These are phyloP conservation scores for Cetraspora pellucida DNA, from an alignment of 192 early-diverging fungal genomes.

Conservation along the genomic window DNA sequence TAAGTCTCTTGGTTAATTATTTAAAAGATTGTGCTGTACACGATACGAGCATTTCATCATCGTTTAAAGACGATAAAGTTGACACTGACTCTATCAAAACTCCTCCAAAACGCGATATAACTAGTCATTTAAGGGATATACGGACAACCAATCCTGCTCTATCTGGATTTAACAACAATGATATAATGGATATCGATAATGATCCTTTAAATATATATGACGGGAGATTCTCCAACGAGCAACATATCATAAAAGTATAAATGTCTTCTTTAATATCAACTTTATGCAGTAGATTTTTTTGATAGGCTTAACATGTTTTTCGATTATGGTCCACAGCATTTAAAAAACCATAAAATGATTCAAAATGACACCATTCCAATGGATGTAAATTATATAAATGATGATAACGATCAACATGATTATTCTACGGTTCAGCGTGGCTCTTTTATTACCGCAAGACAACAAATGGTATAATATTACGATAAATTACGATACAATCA, in stretches of 20 bases:
- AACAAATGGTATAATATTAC: neutral
- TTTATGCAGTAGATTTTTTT: too few relatives aligned
- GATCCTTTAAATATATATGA: too few relatives aligned
- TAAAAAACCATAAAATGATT: neutral
- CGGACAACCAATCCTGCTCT: too few relatives aligned
- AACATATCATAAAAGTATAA: too few relatives aligned
- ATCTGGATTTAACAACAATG: too few relatives aligned
- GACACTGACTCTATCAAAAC: neutral
- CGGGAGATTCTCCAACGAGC: too few relatives aligned
- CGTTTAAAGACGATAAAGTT: neutral
- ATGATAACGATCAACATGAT: neutral
- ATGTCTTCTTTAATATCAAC: too few relatives aligned
- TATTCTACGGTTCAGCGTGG: neutral
- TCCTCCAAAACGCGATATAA: too few relatives aligned
- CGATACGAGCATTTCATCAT: neutral
- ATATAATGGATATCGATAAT: too few relatives aligned
- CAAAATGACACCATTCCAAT: neutral
- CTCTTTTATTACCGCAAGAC: slow-evolving; percentile 10
- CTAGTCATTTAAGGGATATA: too few relatives aligned
- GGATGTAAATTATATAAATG: neutral
- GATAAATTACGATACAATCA: neutral
- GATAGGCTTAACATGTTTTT: neutral
- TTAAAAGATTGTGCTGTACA: neutral
- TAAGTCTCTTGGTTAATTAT: neutral
- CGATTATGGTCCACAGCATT: neutral